Evolutionary conservation across 768 basidiomycete genomes (phyloP).

Genomic region (Leccinellum rugosiceps): DNA sequence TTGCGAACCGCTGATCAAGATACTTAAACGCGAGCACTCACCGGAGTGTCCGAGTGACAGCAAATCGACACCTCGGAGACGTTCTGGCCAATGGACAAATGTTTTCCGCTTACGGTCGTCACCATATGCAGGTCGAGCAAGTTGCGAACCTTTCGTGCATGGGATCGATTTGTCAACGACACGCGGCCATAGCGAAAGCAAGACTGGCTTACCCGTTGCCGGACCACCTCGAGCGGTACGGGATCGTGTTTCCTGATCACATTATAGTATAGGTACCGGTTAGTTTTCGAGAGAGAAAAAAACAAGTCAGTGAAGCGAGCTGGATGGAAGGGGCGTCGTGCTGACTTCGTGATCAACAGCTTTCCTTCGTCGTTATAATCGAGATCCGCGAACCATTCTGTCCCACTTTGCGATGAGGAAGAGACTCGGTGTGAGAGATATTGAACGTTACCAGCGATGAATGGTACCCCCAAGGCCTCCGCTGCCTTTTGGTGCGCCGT

Average conservation of each 20-base stretch:
- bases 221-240: slow-evolving; percentile 40
- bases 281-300: background rate
- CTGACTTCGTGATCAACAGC: slow-evolving; percentile 56
- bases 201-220: slow-evolving; percentile 37
- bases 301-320: background rate
- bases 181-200: background rate
- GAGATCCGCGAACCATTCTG: slow-evolving; percentile 68
- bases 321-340: too few species aligned
- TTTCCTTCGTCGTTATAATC: slow-evolving; percentile 56
- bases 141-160: slow-evolving; percentile 37
- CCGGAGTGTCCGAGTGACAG: slow-evolving; percentile 63
- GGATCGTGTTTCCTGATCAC: slow-evolving; percentile 48
- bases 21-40: slow-evolving; percentile 26
- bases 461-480: slow-evolving; percentile 50
- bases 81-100: slow-evolving; percentile 41
- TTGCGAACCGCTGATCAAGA: too few species aligned
- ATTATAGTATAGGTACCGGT: background rate
- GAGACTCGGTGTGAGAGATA: background rate
- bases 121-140: slow-evolving; percentile 43
- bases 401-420: background rate
- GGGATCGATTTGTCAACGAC: background rate
- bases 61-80: slow-evolving; percentile 57
- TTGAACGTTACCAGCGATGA: slow-evolving; percentile 50
- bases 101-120: slow-evolving; percentile 44
- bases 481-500: slow-evolving; percentile 59